A percentile compares a stretch with the other conserved stretches of the same genome.
Evolutionary conservation across 176 grass and related monocot species (phyloP).

Genomic region (Bothriochloa decipiens): DNA sequence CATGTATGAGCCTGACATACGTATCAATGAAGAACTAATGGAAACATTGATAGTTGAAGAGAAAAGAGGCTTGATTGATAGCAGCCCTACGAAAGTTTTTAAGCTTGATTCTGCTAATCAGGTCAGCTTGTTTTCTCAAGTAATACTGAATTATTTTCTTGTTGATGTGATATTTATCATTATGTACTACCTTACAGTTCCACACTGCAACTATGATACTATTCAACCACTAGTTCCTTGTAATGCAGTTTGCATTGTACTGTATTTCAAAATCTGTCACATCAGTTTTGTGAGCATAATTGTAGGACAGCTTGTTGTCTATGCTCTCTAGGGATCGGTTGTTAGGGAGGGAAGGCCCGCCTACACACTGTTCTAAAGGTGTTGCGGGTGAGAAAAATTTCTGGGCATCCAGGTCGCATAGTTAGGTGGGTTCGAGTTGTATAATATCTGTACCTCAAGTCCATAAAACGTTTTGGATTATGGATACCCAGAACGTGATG

Average conservation of each 20-base stretch:
- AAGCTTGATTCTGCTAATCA: slow-evolving; percentile 70
- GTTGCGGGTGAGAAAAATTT: background rate
- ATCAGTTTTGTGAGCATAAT: background rate
- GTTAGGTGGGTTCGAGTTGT: background rate
- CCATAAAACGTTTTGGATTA: background rate
- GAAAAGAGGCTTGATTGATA: slow-evolving; percentile 79
- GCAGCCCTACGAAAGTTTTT: slow-evolving; percentile 94
- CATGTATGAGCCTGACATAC: slow-evolving; percentile 96
- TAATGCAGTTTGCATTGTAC: background rate
- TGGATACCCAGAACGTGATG: background rate
- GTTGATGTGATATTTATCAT: background rate
- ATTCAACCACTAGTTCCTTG: slow-evolving; percentile 2
- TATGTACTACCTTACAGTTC: slow-evolving; percentile 7
- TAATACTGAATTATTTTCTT: background rate
- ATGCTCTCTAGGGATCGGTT: background rate
- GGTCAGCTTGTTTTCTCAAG: slow-evolving; percentile 59
- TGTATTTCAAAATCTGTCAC: background rate
- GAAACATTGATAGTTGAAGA: slow-evolving; percentile 76
- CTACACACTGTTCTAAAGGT: too few species aligned
- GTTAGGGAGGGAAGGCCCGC: background rate
- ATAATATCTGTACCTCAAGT: background rate
- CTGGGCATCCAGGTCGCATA: background rate
- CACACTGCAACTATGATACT: background rate
- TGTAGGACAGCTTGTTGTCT: slow-evolving; percentile 8
- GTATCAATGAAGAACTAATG: slow-evolving; percentile 89